These are phyloP conservation scores for Phytophthora agathidicida DNA, from an alignment of 352 stramenopile species.

Conservation along the genomic window DNA sequence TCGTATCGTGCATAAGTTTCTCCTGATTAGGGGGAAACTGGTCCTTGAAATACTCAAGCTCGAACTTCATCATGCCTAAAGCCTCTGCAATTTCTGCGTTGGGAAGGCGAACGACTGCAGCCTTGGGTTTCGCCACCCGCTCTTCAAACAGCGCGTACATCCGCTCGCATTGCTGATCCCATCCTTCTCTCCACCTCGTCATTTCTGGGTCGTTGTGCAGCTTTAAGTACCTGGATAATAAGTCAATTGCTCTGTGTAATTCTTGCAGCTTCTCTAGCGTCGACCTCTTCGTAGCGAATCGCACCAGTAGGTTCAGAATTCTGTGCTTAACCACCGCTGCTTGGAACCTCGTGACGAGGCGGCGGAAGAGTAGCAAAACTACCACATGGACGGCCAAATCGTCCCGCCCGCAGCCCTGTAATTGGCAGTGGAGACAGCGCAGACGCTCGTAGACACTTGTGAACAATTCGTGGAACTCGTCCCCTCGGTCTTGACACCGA, in stretches of 20 bases:
- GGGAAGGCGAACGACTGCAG: not conserved
- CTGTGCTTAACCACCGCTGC: constrained; percentile 16
- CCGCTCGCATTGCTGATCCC: constrained; percentile 1
- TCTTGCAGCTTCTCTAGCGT: constrained; percentile 9
- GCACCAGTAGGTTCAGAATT: constrained; percentile 16
- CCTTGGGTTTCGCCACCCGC: constrained; percentile 4
- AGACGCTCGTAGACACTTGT: constrained; percentile 3
- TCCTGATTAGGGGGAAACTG: constrained; percentile 13
- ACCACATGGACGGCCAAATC: not conserved
- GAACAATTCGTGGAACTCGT: constrained; percentile 27
- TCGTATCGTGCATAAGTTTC: constrained; percentile 11
- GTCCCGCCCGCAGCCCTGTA: constrained; percentile 6
- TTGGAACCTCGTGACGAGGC: constrained; percentile 12
- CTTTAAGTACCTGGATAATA: constrained; percentile 4
- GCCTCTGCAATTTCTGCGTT: constrained; percentile 18
- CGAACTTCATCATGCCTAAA: constrained; percentile 30
- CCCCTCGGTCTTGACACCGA: not conserved
- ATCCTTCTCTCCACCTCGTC: constrained; percentile 11
- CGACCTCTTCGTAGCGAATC: constrained; percentile 25
- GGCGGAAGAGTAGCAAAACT: constrained; percentile 1
- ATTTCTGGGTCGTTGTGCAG: constrained; percentile 4
- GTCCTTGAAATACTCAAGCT: constrained; percentile 22
- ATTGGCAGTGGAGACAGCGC: not conserved
- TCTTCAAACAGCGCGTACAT: constrained; percentile 10
- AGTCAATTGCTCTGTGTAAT: constrained; percentile 9